Evolutionary conservation across 2,329 filamentous ascomycete genomes (phyloP).

Genomic region (Onygena corvina): DNA sequence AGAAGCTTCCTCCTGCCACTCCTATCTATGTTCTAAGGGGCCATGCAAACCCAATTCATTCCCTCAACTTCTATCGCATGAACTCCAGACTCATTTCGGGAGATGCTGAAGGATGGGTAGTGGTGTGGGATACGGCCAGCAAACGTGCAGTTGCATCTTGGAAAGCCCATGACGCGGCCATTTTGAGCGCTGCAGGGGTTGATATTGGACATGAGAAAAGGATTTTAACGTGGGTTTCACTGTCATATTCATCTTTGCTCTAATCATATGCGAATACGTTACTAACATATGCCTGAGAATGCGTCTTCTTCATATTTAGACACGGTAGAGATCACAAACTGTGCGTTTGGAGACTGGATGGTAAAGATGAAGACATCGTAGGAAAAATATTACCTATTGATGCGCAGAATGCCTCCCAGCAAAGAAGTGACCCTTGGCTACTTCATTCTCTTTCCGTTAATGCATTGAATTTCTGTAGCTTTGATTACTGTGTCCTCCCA

Average conservation of each 20-base stretch:
- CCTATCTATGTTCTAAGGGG: conserved; percentile 68
- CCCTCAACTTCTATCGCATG: conserved; percentile 55
- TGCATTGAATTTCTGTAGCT: conserved; percentile 89
- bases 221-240: conserved; percentile 63
- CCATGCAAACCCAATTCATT: conserved; percentile 69
- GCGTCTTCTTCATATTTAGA: conserved; percentile 37
- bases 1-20: conserved; percentile 37
- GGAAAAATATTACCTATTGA: conserved; percentile 63
- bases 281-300: background rate
- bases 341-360: conserved; percentile 66
- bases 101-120: conserved; percentile 79
- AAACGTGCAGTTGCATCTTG: conserved; percentile 75
- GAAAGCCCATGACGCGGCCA: conserved; percentile 66
- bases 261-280: background rate
- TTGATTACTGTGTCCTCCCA: conserved; percentile 47
- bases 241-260: conserved; percentile 5
- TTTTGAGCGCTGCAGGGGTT: conserved; percentile 65
- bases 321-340: conserved; percentile 85
- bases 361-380: conserved; percentile 46
- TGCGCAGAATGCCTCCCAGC: conserved; percentile 27
- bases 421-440: conserved; percentile 63
- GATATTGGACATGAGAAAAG: conserved; percentile 43
- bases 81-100: conserved; percentile 73
- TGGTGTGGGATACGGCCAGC: conserved; percentile 71
- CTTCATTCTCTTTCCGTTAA: conserved; percentile 74